These are phyloP conservation scores for Tuber umbilicatum DNA, from an alignment of 495 filamentous ascomycete genomes.

Conservation along the genomic window DNA sequence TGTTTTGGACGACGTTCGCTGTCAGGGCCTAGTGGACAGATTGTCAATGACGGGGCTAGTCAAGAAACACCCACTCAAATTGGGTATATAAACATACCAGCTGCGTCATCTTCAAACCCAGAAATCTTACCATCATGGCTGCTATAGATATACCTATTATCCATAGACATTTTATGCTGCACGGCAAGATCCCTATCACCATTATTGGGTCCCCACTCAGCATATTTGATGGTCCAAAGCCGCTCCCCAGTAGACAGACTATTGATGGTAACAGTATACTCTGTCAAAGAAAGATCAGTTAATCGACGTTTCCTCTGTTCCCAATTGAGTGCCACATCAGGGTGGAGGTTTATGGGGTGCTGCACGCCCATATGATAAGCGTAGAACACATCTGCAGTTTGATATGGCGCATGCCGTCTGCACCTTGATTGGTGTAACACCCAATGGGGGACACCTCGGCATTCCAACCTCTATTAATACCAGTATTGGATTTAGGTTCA, in stretches of 20 bases:
- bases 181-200: slow-evolving; percentile 78
- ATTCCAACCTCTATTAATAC: too few species aligned
- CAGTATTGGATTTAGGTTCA: too few species aligned
- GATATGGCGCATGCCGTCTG: too few species aligned
- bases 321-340: slow-evolving; percentile 32
- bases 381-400: too few species aligned
- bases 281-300: slow-evolving; percentile 49
- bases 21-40: slow-evolving; percentile 17
- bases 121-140: slow-evolving; percentile 81
- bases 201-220: slow-evolving; percentile 92
- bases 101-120: slow-evolving; percentile 61
- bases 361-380: too few species aligned
- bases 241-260: slow-evolving; percentile 65
- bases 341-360: too few species aligned
- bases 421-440: too few species aligned
- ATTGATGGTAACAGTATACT: slow-evolving; percentile 81
- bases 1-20: slow-evolving; percentile 48
- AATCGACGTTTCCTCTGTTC: background rate
- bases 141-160: slow-evolving; percentile 81
- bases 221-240: slow-evolving; percentile 85
- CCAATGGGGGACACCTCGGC: too few species aligned
- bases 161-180: slow-evolving; percentile 72
- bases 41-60: background rate
- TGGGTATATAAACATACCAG: slow-evolving; percentile 19
- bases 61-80: background rate